A percentile compares a stretch with the other conserved stretches of the same genome.
Conservation (phyloP, 306 rosid genomes). For the Vicia villosa region DNA sequence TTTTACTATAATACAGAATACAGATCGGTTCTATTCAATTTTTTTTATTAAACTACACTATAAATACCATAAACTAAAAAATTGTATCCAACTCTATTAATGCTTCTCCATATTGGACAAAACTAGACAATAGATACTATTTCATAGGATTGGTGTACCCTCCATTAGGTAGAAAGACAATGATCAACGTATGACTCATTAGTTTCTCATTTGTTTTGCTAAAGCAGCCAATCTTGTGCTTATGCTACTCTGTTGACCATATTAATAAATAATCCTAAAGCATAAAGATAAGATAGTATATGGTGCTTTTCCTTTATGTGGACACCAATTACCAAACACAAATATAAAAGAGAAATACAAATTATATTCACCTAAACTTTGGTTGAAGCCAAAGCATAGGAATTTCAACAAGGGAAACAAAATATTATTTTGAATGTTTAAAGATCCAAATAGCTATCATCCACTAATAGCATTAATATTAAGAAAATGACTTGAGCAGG, state of each 20-base stretch:
- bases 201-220: conserved; percentile 6
- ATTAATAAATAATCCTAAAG: conserved; percentile 9
- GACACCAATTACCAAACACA: conserved; percentile 36
- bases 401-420: conserved; percentile 8
- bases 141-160: conserved; percentile 42
- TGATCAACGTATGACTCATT: not conserved
- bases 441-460: conserved; percentile 17
- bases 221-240: conserved; percentile 25
- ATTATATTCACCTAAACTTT: conserved; percentile 28
- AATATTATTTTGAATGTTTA: conserved; percentile 26
- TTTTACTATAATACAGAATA: no score
- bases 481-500: conserved; percentile 41
- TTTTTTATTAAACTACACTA: no score
- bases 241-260: conserved; percentile 36
- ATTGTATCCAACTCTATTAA: not conserved
- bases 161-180: conserved; percentile 43
- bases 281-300: conserved; percentile 3
- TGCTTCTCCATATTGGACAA: conserved; percentile 1
- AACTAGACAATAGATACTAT: conserved; percentile 10
- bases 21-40: no score
- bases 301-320: conserved; percentile 32
- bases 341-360: conserved; percentile 21
- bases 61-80: no score
- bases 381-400: conserved; percentile 33
- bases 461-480: conserved; percentile 19